Percentiles rank a stretch among this genome's conserved stretches.
These are phyloP conservation scores for Clathrus columnatus DNA, from an alignment of 768 basidiomycete genomes.

Conservation along the genomic window DNA sequence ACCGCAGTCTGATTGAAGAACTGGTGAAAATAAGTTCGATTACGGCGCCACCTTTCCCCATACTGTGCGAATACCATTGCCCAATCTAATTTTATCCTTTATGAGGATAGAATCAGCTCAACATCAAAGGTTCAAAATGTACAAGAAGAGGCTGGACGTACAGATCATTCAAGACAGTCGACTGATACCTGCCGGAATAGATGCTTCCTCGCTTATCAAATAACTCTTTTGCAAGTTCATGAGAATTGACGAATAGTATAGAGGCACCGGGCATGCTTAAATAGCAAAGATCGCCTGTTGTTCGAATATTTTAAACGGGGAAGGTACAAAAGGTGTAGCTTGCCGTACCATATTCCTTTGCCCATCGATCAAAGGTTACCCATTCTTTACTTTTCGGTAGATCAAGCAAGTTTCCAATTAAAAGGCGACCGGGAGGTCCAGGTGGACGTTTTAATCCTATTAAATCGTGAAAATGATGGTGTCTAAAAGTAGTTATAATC, in stretches of 20 bases:
- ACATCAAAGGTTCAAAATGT: neutral
- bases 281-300: conserved; percentile 15
- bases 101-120: neutral
- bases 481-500: neutral
- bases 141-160: neutral
- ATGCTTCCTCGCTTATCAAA: conserved; percentile 15
- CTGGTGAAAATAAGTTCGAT: conserved; percentile 44
- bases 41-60: conserved; percentile 25
- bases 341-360: neutral
- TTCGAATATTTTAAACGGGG: neutral
- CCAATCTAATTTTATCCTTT: conserved; percentile 27
- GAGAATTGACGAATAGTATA: conserved; percentile 14
- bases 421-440: neutral
- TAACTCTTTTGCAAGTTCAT: conserved; percentile 14
- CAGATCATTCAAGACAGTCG: conserved; percentile 14
- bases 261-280: conserved; percentile 3
- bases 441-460: neutral
- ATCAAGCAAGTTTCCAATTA: neutral
- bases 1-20: conserved; percentile 40
- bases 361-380: neutral
- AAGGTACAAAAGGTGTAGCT: neutral
- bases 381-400: neutral
- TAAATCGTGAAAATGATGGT: neutral
- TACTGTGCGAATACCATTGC: conserved; percentile 50
- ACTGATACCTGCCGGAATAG: conserved; percentile 15